These are phyloP conservation scores for Gentiana macrophylla DNA, from an alignment of 257 asterid species.

Conservation along the genomic window DNA sequence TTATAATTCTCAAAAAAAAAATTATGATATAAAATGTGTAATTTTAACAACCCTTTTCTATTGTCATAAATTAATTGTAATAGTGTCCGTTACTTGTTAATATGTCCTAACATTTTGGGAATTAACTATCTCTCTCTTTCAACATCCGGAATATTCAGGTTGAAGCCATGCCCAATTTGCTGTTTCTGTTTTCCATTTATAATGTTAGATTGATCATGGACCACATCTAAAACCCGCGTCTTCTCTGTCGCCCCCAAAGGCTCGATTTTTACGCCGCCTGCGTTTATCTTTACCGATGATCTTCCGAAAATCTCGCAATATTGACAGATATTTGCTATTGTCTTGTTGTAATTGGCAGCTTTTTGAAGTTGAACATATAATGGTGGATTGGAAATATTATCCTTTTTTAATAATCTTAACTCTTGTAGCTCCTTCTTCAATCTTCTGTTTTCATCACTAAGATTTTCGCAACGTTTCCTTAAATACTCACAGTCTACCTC, in stretches of 20 bases:
- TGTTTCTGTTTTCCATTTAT: background rate
- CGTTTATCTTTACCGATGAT: background rate
- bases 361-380: conserved; percentile 6
- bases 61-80: too few species aligned
- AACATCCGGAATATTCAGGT: too few species aligned
- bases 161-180: too few species aligned
- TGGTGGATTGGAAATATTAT: conserved; percentile 5
- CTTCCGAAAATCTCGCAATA: conserved; percentile 15
- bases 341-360: background rate
- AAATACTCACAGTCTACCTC: conserved; percentile 56
- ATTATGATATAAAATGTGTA: too few species aligned
- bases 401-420: conserved; percentile 26
- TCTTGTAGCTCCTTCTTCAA: conserved; percentile 51
- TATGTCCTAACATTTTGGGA: too few species aligned
- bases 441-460: conserved; percentile 42
- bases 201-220: conserved; percentile 4
- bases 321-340: conserved; percentile 5
- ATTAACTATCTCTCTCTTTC: too few species aligned
- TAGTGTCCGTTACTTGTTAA: too few species aligned
- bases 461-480: conserved; percentile 51
- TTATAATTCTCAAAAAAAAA: too few species aligned
- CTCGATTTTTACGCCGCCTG: background rate
- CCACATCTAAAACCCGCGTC: background rate
- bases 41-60: too few species aligned
- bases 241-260: background rate